Evolutionary conservation across 1,284 basidiomycete genomes (phyloP).

Genomic region (Entoloma clypeatum): DNA sequence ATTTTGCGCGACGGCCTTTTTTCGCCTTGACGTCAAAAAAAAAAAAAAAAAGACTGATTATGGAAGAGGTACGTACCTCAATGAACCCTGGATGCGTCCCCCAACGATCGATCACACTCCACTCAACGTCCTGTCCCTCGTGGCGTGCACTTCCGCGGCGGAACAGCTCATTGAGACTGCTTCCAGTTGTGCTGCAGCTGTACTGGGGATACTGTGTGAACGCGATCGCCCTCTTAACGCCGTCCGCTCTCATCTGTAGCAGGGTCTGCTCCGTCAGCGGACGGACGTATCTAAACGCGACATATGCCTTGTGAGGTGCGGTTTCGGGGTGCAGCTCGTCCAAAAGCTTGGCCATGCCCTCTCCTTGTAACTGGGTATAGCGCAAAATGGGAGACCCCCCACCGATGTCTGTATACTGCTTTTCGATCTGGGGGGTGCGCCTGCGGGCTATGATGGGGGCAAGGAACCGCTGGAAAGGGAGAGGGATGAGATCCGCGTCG

Average conservation of each 20-base stretch:
- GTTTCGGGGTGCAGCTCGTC: conserved; percentile 92
- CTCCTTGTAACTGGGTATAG: conserved; percentile 89
- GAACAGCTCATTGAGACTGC: conserved; percentile 93
- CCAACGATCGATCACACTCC: conserved; percentile 99
- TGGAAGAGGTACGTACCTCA: conserved; percentile 59
- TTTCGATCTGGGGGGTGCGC: conserved; percentile 91
- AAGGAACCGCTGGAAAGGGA: conserved; percentile 87
- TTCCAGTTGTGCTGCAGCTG: conserved; percentile 96
- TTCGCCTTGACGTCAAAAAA: conserved; percentile 4
- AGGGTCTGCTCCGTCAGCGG: conserved; percentile 87
- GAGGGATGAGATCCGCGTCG: conserved; percentile 93
- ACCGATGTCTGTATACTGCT: conserved; percentile 94
- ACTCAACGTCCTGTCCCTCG: conserved; percentile 67
- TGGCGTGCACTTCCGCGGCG: conserved; percentile 55
- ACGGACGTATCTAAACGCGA: conserved; percentile 90
- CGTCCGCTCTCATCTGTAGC: conserved; percentile 84
- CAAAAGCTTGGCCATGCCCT: conserved; percentile 85
- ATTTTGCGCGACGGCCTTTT: conserved; percentile 86
- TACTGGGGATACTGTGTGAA: conserved; percentile 99
- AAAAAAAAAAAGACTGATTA: not conserved
- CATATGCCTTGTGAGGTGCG: conserved; percentile 95
- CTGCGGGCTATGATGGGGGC: conserved; percentile 89
- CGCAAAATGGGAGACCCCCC: conserved; percentile 97
- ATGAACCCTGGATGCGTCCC: conserved; percentile 92
- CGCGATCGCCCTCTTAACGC: conserved; percentile 89